Evolutionary conservation across 1,139 yeast genomes (phyloP).

Genomic region (Yamadazyma songkhlaensis): DNA sequence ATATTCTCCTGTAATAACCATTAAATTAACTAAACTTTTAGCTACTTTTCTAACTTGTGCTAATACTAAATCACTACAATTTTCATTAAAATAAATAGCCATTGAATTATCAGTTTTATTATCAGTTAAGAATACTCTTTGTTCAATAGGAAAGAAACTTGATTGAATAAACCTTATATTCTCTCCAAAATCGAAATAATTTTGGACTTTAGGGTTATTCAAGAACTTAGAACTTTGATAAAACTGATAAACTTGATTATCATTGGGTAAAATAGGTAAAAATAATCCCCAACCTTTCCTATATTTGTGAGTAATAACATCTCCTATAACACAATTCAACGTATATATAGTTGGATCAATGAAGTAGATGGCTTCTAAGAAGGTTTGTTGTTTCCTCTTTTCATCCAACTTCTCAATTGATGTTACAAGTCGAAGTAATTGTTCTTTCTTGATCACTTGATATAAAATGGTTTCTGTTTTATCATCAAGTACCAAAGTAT

Average conservation of each 20-base stretch:
- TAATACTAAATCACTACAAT: conserved; percentile 61
- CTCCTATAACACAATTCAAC: conserved; percentile 42
- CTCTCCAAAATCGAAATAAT: conserved; percentile 30
- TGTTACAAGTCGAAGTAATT: conserved; percentile 39
- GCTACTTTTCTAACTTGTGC: conserved; percentile 62
- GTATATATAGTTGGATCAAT: conserved; percentile 37
- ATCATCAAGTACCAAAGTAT: conserved; percentile 38
- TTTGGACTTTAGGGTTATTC: conserved; percentile 27
- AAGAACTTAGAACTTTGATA: conserved; percentile 28
- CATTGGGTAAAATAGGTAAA: conserved; percentile 28
- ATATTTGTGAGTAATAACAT: conserved; percentile 37
- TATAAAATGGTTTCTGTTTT: conserved; percentile 34
- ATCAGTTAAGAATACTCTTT: conserved; percentile 39
- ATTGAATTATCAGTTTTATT: conserved; percentile 50
- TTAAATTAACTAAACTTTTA: conserved; percentile 59
- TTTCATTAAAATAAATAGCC: conserved; percentile 69
- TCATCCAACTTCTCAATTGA: conserved; percentile 40
- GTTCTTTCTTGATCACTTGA: conserved; percentile 36
- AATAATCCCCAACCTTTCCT: conserved; percentile 40
- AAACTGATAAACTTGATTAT: conserved; percentile 21
- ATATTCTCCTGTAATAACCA: conserved; percentile 81
- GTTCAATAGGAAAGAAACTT: conserved; percentile 33
- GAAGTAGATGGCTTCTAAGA: conserved; percentile 42
- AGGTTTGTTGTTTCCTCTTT: conserved; percentile 33
- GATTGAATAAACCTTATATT: conserved; percentile 27